Evolutionary conservation across 176 grass and related monocot species (phyloP).

Genomic region (Eragrostis curvula): DNA sequence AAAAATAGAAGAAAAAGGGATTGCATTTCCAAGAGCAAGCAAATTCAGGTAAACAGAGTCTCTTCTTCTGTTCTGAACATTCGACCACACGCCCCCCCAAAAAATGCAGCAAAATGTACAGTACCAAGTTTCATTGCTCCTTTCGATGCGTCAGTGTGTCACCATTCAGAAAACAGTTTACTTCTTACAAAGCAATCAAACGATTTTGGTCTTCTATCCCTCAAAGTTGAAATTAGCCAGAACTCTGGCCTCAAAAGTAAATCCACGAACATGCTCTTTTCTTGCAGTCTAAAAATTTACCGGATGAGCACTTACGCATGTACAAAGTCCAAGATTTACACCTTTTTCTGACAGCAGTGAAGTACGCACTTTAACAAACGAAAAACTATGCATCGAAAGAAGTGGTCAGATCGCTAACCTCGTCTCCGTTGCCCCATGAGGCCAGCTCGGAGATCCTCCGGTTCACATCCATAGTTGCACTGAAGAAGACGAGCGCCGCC

Average conservation of each 20-base stretch:
- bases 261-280: background rate
- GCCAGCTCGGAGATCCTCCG: conserved; percentile 35
- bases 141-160: background rate
- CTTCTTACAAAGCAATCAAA: background rate
- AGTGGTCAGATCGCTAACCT: conserved; percentile 38
- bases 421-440: conserved; percentile 32
- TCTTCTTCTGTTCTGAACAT: background rate
- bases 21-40: background rate
- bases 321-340: background rate
- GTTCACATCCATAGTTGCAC: conserved; percentile 37
- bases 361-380: background rate
- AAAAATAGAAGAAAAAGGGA: background rate
- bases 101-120: background rate
- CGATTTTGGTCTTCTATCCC: background rate
- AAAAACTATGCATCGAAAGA: background rate
- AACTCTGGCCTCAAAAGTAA: background rate
- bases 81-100: background rate
- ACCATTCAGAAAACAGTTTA: background rate
- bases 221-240: background rate
- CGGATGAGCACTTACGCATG: background rate
- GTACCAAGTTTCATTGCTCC: background rate
- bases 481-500: conserved; percentile 37
- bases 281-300: background rate
- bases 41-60: background rate
- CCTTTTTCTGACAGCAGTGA: background rate